Evolutionary conservation across 2,329 filamentous ascomycete genomes (phyloP).

Genomic region (Aspergillus unguis): DNA sequence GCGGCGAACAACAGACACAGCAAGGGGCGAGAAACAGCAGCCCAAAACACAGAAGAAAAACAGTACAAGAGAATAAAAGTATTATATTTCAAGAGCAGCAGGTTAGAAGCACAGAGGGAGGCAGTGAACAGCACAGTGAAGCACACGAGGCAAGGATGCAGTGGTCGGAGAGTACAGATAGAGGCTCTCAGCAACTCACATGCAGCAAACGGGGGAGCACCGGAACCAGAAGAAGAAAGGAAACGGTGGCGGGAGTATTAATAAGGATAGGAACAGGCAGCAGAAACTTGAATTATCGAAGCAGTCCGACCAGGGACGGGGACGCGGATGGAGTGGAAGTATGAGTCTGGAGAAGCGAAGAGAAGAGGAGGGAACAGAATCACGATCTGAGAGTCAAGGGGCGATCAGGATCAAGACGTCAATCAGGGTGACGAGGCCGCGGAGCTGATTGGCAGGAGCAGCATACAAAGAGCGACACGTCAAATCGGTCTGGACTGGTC

Average conservation of each 20-base stretch:
- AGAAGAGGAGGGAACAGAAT: constrained; percentile 14
- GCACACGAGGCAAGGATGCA: constrained; percentile 28
- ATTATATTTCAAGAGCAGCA: constrained; percentile 11
- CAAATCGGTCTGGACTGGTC: constrained; percentile 11
- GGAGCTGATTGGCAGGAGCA: constrained; percentile 4
- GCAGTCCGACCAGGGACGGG: constrained; percentile 12
- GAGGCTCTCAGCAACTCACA: constrained; percentile 14
- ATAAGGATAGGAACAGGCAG: constrained; percentile 15
- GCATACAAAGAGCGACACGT: constrained; percentile 7
- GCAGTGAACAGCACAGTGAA: constrained; percentile 18
- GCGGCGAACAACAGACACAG: constrained; percentile 11
- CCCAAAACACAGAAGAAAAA: constrained; percentile 4
- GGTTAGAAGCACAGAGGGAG: neutral
- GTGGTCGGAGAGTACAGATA: constrained; percentile 4
- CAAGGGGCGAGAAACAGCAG: constrained; percentile 13
- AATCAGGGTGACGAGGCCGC: neutral
- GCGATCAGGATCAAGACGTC: constrained; percentile 14
- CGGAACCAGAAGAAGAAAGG: constrained; percentile 14
- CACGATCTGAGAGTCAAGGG: constrained; percentile 6
- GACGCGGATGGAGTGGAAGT: constrained; percentile 17
- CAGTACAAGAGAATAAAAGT: constrained; percentile 1
- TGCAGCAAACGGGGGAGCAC: constrained; percentile 10
- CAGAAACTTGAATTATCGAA: neutral
- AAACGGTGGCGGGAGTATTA: constrained; percentile 23
- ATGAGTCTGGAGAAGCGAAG: constrained; percentile 5